Conservation (phyloP, 2,329 filamentous ascomycete genomes). For the Ilyonectria mors-panacis region DNA sequence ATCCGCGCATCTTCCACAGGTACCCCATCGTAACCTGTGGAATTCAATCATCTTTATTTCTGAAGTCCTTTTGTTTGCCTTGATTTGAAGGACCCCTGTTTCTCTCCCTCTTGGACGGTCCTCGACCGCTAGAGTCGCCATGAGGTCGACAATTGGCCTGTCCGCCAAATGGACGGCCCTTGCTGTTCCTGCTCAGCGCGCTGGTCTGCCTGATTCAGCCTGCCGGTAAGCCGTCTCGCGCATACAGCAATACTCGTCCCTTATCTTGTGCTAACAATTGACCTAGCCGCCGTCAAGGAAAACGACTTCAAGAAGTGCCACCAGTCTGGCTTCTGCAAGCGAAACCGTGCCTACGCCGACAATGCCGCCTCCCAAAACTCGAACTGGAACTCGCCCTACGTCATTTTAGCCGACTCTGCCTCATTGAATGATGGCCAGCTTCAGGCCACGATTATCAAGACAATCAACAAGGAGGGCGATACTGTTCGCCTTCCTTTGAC, state of each 20-base stretch:
- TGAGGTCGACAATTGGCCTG: slow-evolving; percentile 66
- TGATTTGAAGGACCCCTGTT: slow-evolving; percentile 10
- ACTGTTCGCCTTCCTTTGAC: slow-evolving; percentile 86
- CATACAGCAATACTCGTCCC: not conserved
- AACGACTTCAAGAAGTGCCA: slow-evolving; percentile 97
- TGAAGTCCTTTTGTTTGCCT: slow-evolving; percentile 20
- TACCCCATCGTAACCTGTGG: slow-evolving; percentile 23
- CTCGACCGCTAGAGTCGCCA: slow-evolving; percentile 52
- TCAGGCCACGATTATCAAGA: slow-evolving; percentile 86
- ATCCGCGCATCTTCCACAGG: slow-evolving; percentile 26
- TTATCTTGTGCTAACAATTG: slow-evolving; percentile 36
- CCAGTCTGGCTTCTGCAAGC: slow-evolving; percentile 97
- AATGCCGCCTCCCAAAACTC: slow-evolving; percentile 74
- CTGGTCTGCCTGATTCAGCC: slow-evolving; percentile 74
- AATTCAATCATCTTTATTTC: slow-evolving; percentile 16
- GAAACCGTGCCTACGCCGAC: slow-evolving; percentile 93
- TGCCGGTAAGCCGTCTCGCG: slow-evolving; percentile 67
- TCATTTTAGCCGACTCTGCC: slow-evolving; percentile 79
- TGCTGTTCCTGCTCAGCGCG: slow-evolving; percentile 71
- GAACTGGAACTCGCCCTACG: slow-evolving; percentile 86
- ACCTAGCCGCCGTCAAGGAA: slow-evolving; percentile 86
- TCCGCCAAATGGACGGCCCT: slow-evolving; percentile 76
- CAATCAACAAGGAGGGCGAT: slow-evolving; percentile 72
- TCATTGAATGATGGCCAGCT: slow-evolving; percentile 85
- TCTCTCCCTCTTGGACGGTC: slow-evolving; percentile 32